Evolutionary conservation across 352 stramenopile genomes (phyloP).

Genomic region (Phytopythium boreale): DNA sequence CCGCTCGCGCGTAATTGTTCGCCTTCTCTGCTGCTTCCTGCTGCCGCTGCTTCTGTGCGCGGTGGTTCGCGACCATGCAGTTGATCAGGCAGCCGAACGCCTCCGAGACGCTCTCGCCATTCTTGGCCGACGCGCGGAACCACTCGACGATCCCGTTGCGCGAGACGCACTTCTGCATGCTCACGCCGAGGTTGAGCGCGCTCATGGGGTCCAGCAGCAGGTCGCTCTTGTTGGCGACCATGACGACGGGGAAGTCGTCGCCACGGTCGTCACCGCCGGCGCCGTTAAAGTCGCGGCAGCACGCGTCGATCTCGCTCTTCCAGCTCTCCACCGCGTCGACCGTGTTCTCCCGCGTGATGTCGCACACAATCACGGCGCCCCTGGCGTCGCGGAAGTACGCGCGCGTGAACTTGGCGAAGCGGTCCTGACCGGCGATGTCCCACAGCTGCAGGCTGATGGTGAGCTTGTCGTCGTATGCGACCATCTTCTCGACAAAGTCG

Average conservation of each 20-base stretch:
- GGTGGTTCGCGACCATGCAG: slow-evolving; percentile 51
- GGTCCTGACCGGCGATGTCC: slow-evolving; percentile 87
- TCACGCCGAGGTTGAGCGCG: slow-evolving; percentile 70
- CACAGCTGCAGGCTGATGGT: slow-evolving; percentile 80
- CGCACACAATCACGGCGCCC: slow-evolving; percentile 83
- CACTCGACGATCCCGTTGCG: slow-evolving; percentile 74
- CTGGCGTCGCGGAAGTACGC: slow-evolving; percentile 83
- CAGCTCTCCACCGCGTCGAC: slow-evolving; percentile 81
- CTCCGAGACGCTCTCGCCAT: slow-evolving; percentile 53
- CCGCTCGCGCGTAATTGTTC: neutral
- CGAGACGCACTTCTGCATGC: slow-evolving; percentile 83
- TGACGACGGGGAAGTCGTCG: slow-evolving; percentile 60
- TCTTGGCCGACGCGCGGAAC: slow-evolving; percentile 77
- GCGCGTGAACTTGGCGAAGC: slow-evolving; percentile 86
- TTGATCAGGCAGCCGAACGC: slow-evolving; percentile 63
- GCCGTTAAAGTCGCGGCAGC: slow-evolving; percentile 44
- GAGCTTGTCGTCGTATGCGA: slow-evolving; percentile 55
- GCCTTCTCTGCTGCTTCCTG: slow-evolving; percentile 9
- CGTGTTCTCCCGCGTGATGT: slow-evolving; percentile 84
- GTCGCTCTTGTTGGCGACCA: slow-evolving; percentile 88
- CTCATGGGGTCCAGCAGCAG: slow-evolving; percentile 62
- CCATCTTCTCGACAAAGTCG: slow-evolving; percentile 82
- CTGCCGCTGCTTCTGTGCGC: slow-evolving; percentile 19
- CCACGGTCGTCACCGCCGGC: slow-evolving; percentile 2
- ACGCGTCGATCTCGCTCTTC: slow-evolving; percentile 80